Evolutionary conservation across 1,284 basidiomycete species (phyloP).

Genomic region (Austroboletus niveus): DNA sequence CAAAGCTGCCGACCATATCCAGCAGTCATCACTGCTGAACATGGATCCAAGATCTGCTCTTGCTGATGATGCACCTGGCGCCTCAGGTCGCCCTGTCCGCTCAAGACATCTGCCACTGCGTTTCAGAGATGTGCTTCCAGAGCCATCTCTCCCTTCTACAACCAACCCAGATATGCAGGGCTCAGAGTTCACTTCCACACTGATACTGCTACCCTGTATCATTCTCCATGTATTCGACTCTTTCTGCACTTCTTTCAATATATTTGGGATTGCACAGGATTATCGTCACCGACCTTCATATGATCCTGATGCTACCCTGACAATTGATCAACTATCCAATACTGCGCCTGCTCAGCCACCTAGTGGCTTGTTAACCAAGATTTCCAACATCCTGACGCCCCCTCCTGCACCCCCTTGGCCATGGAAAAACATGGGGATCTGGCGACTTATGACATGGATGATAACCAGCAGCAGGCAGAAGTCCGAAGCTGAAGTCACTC

Average conservation of each 20-base stretch:
- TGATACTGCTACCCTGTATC: neutral
- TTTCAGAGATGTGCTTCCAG: neutral
- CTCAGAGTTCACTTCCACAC: neutral
- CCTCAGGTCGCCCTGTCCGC: neutral
- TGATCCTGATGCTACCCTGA: neutral
- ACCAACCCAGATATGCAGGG: neutral
- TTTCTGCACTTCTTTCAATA: too few relatives aligned
- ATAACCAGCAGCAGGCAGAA: neutral
- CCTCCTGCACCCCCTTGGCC: neutral
- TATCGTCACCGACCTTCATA: neutral
- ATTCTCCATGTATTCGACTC: neutral
- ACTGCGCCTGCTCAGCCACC: too few relatives aligned
- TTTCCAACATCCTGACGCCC: too few relatives aligned
- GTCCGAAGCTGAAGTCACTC: neutral
- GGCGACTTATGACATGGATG: conserved; percentile 1
- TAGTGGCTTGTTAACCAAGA: too few relatives aligned
- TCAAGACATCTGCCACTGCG: neutral
- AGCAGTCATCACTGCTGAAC: too few relatives aligned
- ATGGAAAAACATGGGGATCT: conserved; percentile 3
- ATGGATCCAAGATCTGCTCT: too few relatives aligned
- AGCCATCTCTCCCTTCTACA: neutral
- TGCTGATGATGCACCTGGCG: neutral
- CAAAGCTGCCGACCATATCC: too few relatives aligned
- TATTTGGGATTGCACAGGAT: too few relatives aligned
- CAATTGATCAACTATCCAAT: neutral